These are phyloP conservation scores for Somion occarium DNA, from an alignment of 1,284 basidiomycete species.

Conservation along the genomic window DNA sequence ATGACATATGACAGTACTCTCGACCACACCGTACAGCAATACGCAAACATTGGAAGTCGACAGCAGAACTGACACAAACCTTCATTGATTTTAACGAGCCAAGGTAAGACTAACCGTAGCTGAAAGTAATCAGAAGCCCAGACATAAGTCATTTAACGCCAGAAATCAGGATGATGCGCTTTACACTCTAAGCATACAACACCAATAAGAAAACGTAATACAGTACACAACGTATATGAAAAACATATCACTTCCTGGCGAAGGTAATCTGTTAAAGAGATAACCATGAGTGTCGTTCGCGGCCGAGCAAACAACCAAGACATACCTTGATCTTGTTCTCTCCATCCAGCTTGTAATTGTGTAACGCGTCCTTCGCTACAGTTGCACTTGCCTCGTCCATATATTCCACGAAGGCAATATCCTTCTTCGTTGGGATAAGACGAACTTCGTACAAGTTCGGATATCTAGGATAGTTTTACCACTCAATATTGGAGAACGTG, in stretches of 20 bases:
- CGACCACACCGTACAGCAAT: too few species aligned
- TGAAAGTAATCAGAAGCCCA: too few species aligned
- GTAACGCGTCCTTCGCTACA: slow-evolving; percentile 88
- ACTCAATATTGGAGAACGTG: slow-evolving; percentile 8
- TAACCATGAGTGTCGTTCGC: not conserved
- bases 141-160: too few species aligned
- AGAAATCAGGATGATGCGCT: too few species aligned
- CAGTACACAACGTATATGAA: not conserved
- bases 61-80: too few species aligned
- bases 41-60: too few species aligned
- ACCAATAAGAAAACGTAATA: not conserved
- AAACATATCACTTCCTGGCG: slow-evolving; percentile 43
- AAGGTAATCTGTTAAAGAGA: slow-evolving; percentile 45
- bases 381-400: slow-evolving; percentile 86
- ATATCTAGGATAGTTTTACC: slow-evolving; percentile 48
- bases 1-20: too few species aligned
- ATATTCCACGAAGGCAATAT: slow-evolving; percentile 96
- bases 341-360: slow-evolving; percentile 94
- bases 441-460: slow-evolving; percentile 93
- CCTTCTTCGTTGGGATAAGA: slow-evolving; percentile 92
- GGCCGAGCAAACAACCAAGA: too few species aligned
- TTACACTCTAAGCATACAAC: not conserved
- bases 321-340: slow-evolving; percentile 94
- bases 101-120: too few species aligned
- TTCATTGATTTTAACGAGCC: too few species aligned